These are phyloP conservation scores for Blastocystis sp. DNA, from an alignment of 352 stramenopile species.

Conservation along the genomic window DNA sequence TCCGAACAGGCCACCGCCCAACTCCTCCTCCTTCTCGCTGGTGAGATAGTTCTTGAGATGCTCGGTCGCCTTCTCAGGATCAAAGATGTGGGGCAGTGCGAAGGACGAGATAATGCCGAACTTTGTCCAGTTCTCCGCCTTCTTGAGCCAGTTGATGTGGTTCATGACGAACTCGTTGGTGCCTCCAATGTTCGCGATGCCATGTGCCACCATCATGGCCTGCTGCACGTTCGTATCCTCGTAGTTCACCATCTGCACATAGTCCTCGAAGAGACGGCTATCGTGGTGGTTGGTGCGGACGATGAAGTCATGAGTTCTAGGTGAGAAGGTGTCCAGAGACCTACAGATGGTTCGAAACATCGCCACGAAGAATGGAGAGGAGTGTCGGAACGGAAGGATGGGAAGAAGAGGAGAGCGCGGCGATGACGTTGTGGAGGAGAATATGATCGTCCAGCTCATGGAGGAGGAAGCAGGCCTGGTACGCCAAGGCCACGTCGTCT, in stretches of 20 bases:
- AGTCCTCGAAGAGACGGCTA: constrained; percentile 84
- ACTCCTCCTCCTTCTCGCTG: constrained; percentile 81
- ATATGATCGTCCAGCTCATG: not conserved
- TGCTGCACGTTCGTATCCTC: constrained; percentile 92
- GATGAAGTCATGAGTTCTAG: constrained; percentile 77
- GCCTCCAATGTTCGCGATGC: constrained; percentile 92
- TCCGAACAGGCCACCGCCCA: constrained; percentile 88
- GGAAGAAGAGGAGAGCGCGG: not conserved
- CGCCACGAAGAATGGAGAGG: not conserved
- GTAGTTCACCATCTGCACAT: constrained; percentile 73
- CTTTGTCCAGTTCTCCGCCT: constrained; percentile 97
- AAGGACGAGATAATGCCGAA: constrained; percentile 94
- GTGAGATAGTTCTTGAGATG: constrained; percentile 76
- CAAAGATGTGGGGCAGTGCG: constrained; percentile 95
- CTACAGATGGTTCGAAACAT: not conserved
- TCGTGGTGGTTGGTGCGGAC: constrained; percentile 82
- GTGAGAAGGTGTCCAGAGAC: constrained; percentile 69
- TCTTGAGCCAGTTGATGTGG: constrained; percentile 97
- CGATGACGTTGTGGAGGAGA: not conserved
- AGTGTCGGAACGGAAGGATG: not conserved
- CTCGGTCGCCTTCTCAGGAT: constrained; percentile 92
- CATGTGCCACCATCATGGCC: constrained; percentile 89
- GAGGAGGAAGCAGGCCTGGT: not conserved
- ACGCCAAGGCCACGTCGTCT: not conserved
- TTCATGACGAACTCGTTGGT: constrained; percentile 94